A percentile compares a stretch with the other conserved stretches of the same genome.
Conservation (phyloP, 129 eudicot species). For the Flaveria linearis region DNA sequence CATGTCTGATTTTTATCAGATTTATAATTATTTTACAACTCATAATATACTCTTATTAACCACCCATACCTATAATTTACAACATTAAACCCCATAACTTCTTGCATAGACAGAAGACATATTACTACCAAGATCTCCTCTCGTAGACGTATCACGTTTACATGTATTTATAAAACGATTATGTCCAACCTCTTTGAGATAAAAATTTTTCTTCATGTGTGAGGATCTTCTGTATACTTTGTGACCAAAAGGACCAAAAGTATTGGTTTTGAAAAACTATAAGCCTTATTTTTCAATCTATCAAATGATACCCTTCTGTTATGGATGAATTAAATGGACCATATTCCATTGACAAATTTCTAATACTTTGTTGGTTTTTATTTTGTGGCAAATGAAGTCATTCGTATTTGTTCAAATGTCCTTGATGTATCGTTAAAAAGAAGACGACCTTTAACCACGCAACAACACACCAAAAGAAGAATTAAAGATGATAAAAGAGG, state of each 20-base stretch:
- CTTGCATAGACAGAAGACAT: no score
- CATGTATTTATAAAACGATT: no score
- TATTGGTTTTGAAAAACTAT: background rate
- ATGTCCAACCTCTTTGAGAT: background rate
- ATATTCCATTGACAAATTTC: background rate
- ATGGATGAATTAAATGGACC: background rate
- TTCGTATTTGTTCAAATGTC: background rate
- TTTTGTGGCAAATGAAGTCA: background rate
- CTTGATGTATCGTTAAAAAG: background rate
- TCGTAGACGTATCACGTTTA: no score
- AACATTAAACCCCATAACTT: no score
- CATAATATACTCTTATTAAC: no score
- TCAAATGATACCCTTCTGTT: background rate
- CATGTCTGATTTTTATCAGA: no score
- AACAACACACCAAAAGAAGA: constrained; percentile 22
- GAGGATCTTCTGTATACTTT: background rate
- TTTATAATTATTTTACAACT: no score
- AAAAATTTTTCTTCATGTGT: background rate
- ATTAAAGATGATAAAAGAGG: constrained; percentile 9
- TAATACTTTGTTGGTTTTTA: background rate
- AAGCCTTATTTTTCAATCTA: background rate
- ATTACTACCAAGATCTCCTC: no score
- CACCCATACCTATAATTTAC: no score
- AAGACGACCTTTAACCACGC: background rate
- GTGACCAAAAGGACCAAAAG: background rate